These are phyloP conservation scores for Lachnellula subtilissima DNA, from an alignment of 2,329 filamentous ascomycete species.

Conservation along the genomic window DNA sequence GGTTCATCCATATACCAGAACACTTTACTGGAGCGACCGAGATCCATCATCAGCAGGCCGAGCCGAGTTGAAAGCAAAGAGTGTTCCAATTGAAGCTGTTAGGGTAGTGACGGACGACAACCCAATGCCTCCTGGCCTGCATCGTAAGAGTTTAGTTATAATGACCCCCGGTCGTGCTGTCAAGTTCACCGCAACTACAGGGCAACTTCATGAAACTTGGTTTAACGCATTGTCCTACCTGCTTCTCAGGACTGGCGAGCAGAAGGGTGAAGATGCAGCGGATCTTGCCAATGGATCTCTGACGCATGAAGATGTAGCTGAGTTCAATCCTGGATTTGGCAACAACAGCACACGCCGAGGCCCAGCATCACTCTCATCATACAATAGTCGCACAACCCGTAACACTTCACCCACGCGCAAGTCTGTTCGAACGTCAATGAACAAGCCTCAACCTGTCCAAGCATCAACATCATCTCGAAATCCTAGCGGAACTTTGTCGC, in stretches of 20 bases:
- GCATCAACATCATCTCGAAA: constrained; percentile 24
- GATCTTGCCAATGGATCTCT: constrained; percentile 51
- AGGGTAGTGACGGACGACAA: constrained; percentile 92
- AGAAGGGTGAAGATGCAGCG: constrained; percentile 52
- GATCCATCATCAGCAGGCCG: constrained; percentile 79
- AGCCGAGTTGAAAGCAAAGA: constrained; percentile 74
- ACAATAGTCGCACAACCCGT: constrained; percentile 68
- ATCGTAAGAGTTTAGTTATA: constrained; percentile 88
- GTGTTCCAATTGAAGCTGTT: constrained; percentile 84
- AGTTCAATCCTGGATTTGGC: constrained; percentile 67
- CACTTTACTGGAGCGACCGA: constrained; percentile 91
- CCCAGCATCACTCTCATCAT: constrained; percentile 69
- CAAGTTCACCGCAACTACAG: constrained; percentile 91
- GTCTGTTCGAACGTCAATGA: constrained; percentile 29
- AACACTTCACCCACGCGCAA: constrained; percentile 54
- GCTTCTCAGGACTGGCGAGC: constrained; percentile 69
- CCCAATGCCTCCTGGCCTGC: constrained; percentile 87
- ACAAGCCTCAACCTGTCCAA: constrained; percentile 14
- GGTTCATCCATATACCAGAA: constrained; percentile 96
- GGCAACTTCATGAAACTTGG: constrained; percentile 96
- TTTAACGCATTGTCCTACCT: constrained; percentile 96
- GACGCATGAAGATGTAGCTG: constrained; percentile 60
- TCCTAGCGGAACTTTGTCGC: constrained; percentile 46
- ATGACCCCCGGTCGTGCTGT: constrained; percentile 83
- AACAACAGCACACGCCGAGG: constrained; percentile 47